phyloP scores from a whole-genome alignment of 2,329 filamentous ascomycete species.

The Diaporthe capsici region DNA sequence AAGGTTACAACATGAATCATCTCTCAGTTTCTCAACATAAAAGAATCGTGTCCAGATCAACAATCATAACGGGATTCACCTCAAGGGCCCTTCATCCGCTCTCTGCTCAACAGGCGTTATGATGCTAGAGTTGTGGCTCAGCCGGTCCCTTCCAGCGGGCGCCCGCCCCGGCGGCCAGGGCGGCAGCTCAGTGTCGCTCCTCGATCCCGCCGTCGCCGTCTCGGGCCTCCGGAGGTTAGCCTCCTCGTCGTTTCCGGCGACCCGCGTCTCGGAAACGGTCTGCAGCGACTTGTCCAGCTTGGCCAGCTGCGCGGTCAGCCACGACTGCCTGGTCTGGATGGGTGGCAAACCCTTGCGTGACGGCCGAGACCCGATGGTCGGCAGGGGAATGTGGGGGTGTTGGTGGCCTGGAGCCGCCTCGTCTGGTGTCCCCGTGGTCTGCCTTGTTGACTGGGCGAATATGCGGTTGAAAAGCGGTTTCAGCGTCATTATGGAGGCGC shows the following conservation, averaged over 20 bases:
- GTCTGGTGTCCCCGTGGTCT: not conserved
- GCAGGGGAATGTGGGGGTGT: conserved; percentile 23
- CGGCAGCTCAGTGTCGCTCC: conserved; percentile 16
- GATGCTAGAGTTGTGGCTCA: conserved; percentile 34
- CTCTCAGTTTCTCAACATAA: not conserved
- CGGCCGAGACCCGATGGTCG: conserved; percentile 38
- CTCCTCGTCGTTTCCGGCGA: conserved; percentile 6
- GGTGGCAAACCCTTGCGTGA: conserved; percentile 8
- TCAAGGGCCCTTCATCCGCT: conserved; percentile 32
- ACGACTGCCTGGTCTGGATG: conserved; percentile 36
- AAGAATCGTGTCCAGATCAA: not conserved
- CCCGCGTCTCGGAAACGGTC: conserved; percentile 35
- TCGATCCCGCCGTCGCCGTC: not conserved
- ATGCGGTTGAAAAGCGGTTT: conserved; percentile 47
- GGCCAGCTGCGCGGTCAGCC: conserved; percentile 40
- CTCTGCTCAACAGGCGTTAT: conserved; percentile 34
- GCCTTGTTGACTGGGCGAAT: conserved; percentile 41
- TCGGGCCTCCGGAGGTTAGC: conserved; percentile 3
- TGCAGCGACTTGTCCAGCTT: conserved; percentile 36
- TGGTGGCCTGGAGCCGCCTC: not conserved
- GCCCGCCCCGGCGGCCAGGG: not conserved
- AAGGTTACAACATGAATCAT: conserved; percentile 1
- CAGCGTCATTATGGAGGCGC: conserved; percentile 48
- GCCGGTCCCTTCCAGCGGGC: not conserved
- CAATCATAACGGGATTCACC: not conserved